Percentiles rank a stretch among this genome's conserved stretches.
These are phyloP conservation scores for Umbelopsis sp. DNA, from an alignment of 371 early-diverging fungal species.

Conservation along the genomic window DNA sequence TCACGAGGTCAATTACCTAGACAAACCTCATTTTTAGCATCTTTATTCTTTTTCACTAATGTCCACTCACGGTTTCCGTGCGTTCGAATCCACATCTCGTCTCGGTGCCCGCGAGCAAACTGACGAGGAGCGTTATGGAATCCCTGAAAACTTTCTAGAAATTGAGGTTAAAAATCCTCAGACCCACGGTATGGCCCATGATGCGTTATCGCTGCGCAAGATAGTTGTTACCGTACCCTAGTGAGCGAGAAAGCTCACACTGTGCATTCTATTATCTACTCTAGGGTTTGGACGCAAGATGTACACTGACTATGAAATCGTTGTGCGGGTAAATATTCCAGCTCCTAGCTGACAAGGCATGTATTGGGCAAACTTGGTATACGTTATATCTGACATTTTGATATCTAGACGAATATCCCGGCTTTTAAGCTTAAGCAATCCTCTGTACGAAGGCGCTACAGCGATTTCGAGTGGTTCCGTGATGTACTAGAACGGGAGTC, in stretches of 20 bases:
- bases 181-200: slow-evolving; percentile 69
- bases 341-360: neutral
- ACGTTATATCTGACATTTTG: slow-evolving; percentile 6
- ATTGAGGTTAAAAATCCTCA: slow-evolving; percentile 93
- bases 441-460: slow-evolving; percentile 90
- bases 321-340: slow-evolving; percentile 75
- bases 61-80: slow-evolving; percentile 43
- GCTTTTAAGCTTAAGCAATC: slow-evolving; percentile 90
- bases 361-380: neutral
- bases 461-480: slow-evolving; percentile 98
- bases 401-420: slow-evolving; percentile 91
- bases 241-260: neutral
- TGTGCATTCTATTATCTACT: neutral
- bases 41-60: slow-evolving; percentile 14
- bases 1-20: neutral
- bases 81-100: slow-evolving; percentile 60
- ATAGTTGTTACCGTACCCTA: neutral
- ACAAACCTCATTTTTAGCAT: neutral
- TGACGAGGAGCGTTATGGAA: slow-evolving; percentile 88
- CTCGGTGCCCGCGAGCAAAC: slow-evolving; percentile 76
- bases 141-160: slow-evolving; percentile 97
- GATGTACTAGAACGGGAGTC: slow-evolving; percentile 93
- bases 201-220: slow-evolving; percentile 10
- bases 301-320: slow-evolving; percentile 96
- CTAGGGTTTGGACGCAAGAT: slow-evolving; percentile 81